Evolutionary conservation across 2,329 filamentous ascomycete genomes (phyloP), one percentile per base, ranked within the genome.

Genomic region (Aureobasidium sp.): DNA sequence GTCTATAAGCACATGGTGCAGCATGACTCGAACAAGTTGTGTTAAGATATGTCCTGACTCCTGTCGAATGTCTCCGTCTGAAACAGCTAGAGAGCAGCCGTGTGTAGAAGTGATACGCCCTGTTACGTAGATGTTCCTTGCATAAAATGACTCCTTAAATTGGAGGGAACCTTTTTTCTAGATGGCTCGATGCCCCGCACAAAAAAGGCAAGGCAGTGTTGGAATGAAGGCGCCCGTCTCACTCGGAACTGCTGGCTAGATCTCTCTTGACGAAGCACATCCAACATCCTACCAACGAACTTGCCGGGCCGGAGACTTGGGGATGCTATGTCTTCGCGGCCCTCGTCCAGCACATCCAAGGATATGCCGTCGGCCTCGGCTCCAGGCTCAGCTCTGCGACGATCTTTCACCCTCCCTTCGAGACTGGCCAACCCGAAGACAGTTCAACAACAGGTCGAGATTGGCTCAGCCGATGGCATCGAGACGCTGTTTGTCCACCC

Each of bases 401-500:
- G 79, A 66, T 79, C 79, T 51, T 79, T 80, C 67, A 81, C 79
- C n/a, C 70, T 79, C 25, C 79, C 79, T 39, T 68, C 76, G 29
- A 76, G 75, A 62, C 66, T 75, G 55, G 64, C 72, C 15, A 64
- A 70, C 29, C 69, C 70, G 53, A 67, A 71, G 41, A 70, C 71
- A 15, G 66, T 66, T 63, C 67, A 45, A 67, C 74, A 45, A 68
- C 53, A 20, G 12, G 68, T 67, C 20, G 70, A 70, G 31, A 72
- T 74, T 56, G 71, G 71, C n/a, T 72, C 75, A 11, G 71, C 71
- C 17, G 72, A 73, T 64, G 73, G 73, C 61, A 80, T 89, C 67
- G 88, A 90, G 72, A 89, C 86, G 1, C 81, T 95, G 5, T 94
- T 89, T 71, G 85, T 83, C 62, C 88, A 92, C 68, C 83, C 87